Percentiles rank a stretch among this genome's conserved stretches.
These are phyloP conservation scores for Viridothelium virens DNA, from an alignment of 495 filamentous ascomycete genomes.

Conservation along the genomic window DNA sequence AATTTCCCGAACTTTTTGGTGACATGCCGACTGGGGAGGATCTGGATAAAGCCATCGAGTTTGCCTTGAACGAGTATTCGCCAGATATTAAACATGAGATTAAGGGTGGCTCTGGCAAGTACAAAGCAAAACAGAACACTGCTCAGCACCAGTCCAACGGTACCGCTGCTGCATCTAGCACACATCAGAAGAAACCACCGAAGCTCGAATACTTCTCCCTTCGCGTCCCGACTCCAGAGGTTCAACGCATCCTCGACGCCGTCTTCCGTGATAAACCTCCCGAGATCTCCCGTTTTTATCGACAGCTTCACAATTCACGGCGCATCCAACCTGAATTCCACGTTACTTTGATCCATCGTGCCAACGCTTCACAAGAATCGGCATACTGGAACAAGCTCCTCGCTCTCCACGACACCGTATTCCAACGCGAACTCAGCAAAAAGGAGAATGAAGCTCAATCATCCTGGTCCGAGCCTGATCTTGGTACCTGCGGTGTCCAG, in stretches of 20 bases:
- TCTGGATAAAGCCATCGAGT: conserved; percentile 71
- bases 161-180: not conserved
- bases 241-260: conserved; percentile 56
- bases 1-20: conserved; percentile 65
- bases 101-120: conserved; percentile 37
- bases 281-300: conserved; percentile 57
- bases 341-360: conserved; percentile 84
- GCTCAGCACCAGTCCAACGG: conserved; percentile 2
- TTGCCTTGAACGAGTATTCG: conserved; percentile 67
- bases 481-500: conserved; percentile 48
- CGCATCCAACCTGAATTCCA: conserved; percentile 84
- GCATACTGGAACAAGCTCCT: conserved; percentile 67
- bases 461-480: conserved; percentile 32
- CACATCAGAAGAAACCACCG: conserved; percentile 25
- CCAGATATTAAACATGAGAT: conserved; percentile 70
- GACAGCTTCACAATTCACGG: conserved; percentile 59
- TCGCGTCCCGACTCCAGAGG: conserved; percentile 48
- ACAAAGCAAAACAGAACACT: conserved; percentile 9
- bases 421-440: conserved; percentile 14
- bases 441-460: not conserved
- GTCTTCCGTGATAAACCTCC: conserved; percentile 50
- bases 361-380: conserved; percentile 47
- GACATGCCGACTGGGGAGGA: conserved; percentile 64
- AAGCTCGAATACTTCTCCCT: conserved; percentile 84
- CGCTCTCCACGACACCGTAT: conserved; percentile 25